Base-by-base conservation (phyloP, 164 flowering plant genomes). In the Malania oleifera region DNA sequence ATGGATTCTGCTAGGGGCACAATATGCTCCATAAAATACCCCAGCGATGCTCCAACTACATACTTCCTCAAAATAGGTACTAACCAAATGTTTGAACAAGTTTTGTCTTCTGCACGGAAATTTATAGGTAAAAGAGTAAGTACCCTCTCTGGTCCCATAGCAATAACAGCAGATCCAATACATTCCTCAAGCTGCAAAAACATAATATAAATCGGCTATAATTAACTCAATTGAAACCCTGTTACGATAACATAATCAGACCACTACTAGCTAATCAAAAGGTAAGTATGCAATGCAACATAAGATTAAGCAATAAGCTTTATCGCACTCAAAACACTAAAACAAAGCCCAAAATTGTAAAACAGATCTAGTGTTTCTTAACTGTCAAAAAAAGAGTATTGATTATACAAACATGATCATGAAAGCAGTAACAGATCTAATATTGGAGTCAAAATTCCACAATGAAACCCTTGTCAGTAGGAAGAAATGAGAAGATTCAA, bases 121-220 rank as follows among this genome's bases (percentile, higher is more conserved):
- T 82, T 62, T 40, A 93, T 74, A 22, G 97, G 97, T 13, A 87
- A n/a, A 62, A 86, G 40, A 14, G 57, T 48, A 39, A 93, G 85
- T 39, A 86, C 65, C 70, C 69, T 82, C 72, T 86, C 85, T 17
- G 95, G 87, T 62, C 98, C 98, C 85, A 90, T 81, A 28, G 96
- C 87, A 75, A 68, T 66, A 63, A 93, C 76, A 62, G 97, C 96
- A 78, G 86, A 82, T 28, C 97, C 97, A 35, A 90, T 73, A 78
- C 96, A 86, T 23, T 72, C 73, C 53, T 80, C 74, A 66, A 90
- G 74, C 95, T 90, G 87, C 68, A 77, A 52, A 54, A 20, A 11
- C 18, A 51, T 7, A 64, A 56, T 12, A 31, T 65, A 63, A 45
- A 23, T 25, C 27, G 2, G 49, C 46, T 3, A 61, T 54, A 19